Evolutionary conservation across 2,329 filamentous ascomycete species (phyloP).

Genomic region (Colletotrichum sp.): DNA sequence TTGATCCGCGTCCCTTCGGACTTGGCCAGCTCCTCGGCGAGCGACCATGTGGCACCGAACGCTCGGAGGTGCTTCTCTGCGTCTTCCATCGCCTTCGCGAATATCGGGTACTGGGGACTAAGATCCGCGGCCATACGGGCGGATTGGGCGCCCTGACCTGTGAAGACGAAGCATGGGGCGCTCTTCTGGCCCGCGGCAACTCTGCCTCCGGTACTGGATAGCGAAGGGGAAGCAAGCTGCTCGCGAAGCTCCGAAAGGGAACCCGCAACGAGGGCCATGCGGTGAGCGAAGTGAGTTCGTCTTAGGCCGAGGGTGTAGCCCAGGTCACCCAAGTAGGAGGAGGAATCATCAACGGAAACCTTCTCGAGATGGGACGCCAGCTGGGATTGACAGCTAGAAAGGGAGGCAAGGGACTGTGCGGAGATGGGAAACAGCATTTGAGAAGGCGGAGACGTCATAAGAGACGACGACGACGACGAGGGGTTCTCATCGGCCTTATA

Average conservation of each 20-base stretch:
- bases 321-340: background rate
- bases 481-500: background rate
- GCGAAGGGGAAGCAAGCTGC: background rate
- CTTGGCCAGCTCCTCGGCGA: background rate
- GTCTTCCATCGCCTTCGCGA: background rate
- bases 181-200: background rate
- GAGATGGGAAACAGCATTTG: background rate
- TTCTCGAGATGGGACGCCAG: background rate
- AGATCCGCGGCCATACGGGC: background rate
- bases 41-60: background rate
- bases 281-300: background rate
- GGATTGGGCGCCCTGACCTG: background rate
- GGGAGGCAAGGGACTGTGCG: background rate
- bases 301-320: background rate
- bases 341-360: background rate
- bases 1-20: accelerated
- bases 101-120: background rate
- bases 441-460: background rate
- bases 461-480: background rate
- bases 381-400: background rate
- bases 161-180: background rate
- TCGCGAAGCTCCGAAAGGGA: background rate
- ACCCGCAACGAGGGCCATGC: background rate
- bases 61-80: background rate
- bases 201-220: background rate